Base-by-base conservation (phyloP, 129 eudicot genomes). In the Chrysanthemum makinoi region DNA sequence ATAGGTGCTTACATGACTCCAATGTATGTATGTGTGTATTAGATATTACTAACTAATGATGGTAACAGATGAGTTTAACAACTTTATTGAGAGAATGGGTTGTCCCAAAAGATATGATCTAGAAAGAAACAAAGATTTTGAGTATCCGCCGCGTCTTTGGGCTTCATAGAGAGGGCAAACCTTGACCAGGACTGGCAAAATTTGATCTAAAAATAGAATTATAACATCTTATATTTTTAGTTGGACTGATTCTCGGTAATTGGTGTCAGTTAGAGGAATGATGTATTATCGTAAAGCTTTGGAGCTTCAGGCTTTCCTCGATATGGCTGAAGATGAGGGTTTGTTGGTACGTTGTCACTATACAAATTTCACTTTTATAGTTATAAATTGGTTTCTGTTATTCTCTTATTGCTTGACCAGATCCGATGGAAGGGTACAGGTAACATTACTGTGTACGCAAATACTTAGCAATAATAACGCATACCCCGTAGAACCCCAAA, bases 211-310 rank as follows among this genome's bases (percentile, higher is more conserved):
- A 44, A 44, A 5, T n/a, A 78, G 13, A 17, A 12, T 28, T 47
- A 17, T 51, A 44, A 51, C 20, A 66, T 75, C 61, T n/a, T 57
- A 11, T 68, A 64, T 14, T 24, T 55, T 10, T 44, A 57, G 77
- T 33, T 33, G 39, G 39, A 33, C 39, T 33, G 39, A 33, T 33
- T 6, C 24, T 22, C 24, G 1, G 24, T 1, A 0, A 1, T 22
- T 22, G 24, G 24, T 22, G 72, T 15, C 86, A 91, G 98, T 91
- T 54, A 77, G 98, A 69, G 98, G 98, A 55, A 91, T 91, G 98
- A 91, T 91, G 98, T 91, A 91, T 78, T 91, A 91, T 63, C 94
- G 96, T 17, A 88, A 86, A 88, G 98, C 98, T n/a, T n/a, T n/a
- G n/a, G n/a, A n/a, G n/a, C n/a, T n/a, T n/a, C n/a, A n/a, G n/a